Evolutionary conservation across 2,329 filamentous ascomycete genomes (phyloP).

Genomic region (Apiospora koreana): DNA sequence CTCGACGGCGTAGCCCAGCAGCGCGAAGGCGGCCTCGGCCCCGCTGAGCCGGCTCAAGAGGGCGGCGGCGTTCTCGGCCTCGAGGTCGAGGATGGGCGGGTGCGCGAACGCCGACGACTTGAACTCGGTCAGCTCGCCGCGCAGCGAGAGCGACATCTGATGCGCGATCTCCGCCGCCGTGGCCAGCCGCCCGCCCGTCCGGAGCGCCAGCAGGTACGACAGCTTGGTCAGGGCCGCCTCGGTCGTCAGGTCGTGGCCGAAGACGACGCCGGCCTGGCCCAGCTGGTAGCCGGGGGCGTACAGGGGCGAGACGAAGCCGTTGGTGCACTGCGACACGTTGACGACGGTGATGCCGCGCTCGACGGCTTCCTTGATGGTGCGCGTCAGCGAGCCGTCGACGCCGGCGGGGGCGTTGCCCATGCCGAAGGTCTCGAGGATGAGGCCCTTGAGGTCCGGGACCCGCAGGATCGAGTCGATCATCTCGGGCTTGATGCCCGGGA

Average conservation of each 20-base stretch:
- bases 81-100: constrained; percentile 55
- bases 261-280: constrained; percentile 81
- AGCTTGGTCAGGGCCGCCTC: constrained; percentile 92
- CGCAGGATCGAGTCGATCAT: constrained; percentile 86
- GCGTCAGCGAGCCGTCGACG: constrained; percentile 75
- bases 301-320: constrained; percentile 74
- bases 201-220: constrained; percentile 75
- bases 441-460: constrained; percentile 73
- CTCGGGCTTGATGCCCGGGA: constrained; percentile 89
- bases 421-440: constrained; percentile 90
- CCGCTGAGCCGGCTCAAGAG: constrained; percentile 50
- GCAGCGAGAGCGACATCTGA: constrained; percentile 73
- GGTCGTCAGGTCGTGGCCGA: constrained; percentile 84
- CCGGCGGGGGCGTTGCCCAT: constrained; percentile 89
- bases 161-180: constrained; percentile 66
- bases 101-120: constrained; percentile 75
- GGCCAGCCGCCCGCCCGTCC: constrained; percentile 42
- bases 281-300: constrained; percentile 78
- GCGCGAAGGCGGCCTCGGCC: constrained; percentile 66
- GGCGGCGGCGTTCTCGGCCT: constrained; percentile 38
- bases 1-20: constrained; percentile 78
- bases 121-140: constrained; percentile 83
- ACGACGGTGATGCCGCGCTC: constrained; percentile 81
- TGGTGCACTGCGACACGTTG: constrained; percentile 87
- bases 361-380: constrained; percentile 76